These are phyloP conservation scores for Pseudocercospora pini-densiflorae DNA, from an alignment of 2,329 filamentous ascomycete genomes.

Conservation along the genomic window DNA sequence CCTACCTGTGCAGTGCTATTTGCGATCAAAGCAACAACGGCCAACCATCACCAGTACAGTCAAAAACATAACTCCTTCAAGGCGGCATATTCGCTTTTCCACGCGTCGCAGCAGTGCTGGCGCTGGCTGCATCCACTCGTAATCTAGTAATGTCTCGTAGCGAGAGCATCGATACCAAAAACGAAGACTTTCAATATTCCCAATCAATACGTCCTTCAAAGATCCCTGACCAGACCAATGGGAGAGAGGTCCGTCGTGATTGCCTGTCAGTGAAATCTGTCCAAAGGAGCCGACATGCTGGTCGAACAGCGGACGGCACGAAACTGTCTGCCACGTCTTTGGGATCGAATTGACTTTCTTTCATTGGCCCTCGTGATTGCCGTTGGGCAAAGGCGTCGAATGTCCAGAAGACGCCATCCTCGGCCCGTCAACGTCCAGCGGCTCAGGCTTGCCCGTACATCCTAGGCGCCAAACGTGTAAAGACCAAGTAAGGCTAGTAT, in stretches of 20 bases:
- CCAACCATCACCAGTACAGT: slow-evolving; percentile 1
- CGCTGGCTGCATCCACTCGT: slow-evolving; percentile 19
- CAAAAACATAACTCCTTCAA: neutral
- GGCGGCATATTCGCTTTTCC: neutral
- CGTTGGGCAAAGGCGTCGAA: neutral
- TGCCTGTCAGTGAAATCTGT: neutral
- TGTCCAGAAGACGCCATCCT: neutral
- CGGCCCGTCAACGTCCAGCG: neutral
- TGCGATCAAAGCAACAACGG: neutral
- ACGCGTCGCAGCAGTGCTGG: slow-evolving; percentile 20
- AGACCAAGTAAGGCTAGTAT: neutral
- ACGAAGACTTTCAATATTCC: neutral
- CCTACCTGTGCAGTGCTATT: neutral
- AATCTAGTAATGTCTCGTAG: slow-evolving; percentile 20
- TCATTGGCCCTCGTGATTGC: neutral
- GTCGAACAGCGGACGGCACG: neutral
- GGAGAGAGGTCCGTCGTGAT: neutral
- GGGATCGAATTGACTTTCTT: neutral
- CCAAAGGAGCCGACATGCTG: neutral
- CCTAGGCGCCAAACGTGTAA: neutral
- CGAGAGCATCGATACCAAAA: slow-evolving; percentile 9
- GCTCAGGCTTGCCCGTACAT: neutral
- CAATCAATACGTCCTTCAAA: neutral
- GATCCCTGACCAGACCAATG: neutral
- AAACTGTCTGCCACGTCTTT: neutral